phyloP scores from a whole-genome alignment of 441 rosid species.

The Euphorbia schlechtendalii region DNA sequence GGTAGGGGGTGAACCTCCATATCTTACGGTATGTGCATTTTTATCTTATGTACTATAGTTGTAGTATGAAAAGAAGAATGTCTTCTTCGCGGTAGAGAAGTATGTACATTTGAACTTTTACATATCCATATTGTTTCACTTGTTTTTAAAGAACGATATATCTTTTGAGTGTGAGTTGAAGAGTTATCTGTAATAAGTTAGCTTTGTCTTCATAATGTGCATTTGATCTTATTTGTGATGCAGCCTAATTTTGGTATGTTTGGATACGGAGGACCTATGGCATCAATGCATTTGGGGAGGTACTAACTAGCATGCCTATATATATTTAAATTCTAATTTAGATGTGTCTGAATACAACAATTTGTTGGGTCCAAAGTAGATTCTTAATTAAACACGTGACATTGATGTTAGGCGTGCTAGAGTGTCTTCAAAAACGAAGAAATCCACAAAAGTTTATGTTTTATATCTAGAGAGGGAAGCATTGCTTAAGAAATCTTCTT shows the following conservation, averaged over 20 bases:
- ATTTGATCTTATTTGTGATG: slow-evolving; percentile 15
- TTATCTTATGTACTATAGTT: neutral
- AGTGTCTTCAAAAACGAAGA: slow-evolving; percentile 61
- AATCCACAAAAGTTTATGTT: slow-evolving; percentile 46
- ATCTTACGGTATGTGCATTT: slow-evolving; percentile 38
- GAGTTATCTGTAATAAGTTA: neutral
- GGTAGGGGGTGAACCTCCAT: slow-evolving; percentile 67
- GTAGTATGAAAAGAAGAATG: neutral
- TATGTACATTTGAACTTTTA: neutral
- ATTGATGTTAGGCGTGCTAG: slow-evolving; percentile 37
- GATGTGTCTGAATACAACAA: neutral
- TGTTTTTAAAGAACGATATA: neutral
- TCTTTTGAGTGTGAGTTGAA: neutral
- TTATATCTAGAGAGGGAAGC: slow-evolving; percentile 54
- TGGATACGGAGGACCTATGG: slow-evolving; percentile 74
- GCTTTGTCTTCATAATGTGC: neutral
- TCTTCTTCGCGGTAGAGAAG: neutral
- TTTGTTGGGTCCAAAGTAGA: neutral
- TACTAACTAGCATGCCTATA: slow-evolving; percentile 12
- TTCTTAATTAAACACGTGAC: slow-evolving; percentile 3
- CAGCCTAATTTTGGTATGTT: slow-evolving; percentile 85
- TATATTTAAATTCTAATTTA: neutral
- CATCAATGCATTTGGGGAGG: slow-evolving; percentile 77
- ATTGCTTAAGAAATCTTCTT: slow-evolving; percentile 31
- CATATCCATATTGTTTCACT: neutral